Evolutionary conservation across 192 early-diverging fungal species (phyloP).

Genomic region (Lobosporangium transversale): DNA sequence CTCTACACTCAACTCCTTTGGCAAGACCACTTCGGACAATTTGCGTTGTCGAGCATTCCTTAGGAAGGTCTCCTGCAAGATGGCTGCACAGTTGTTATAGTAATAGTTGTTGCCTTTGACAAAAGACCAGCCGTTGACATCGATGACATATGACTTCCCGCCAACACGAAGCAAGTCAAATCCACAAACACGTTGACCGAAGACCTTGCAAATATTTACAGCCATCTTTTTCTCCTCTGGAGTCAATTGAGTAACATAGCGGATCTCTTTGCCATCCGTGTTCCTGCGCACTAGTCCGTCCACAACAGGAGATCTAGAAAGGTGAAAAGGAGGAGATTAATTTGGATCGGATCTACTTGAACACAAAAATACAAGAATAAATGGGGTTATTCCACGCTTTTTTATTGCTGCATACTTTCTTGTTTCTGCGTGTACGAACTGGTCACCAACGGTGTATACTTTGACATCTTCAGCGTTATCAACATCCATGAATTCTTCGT

Average conservation of each 20-base stretch:
- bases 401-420: conserved; percentile 75
- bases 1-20: conserved; percentile 72
- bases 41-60: conserved; percentile 69
- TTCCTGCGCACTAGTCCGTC: conserved; percentile 96
- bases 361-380: too few species aligned
- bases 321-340: too few species aligned
- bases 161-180: conserved; percentile 90
- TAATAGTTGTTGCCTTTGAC: conserved; percentile 96
- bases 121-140: conserved; percentile 99
- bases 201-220: conserved; percentile 74
- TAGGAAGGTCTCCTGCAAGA: conserved; percentile 82
- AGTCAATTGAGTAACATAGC: conserved; percentile 88
- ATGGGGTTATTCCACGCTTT: too few species aligned
- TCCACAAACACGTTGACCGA: conserved; percentile 95
- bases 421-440: conserved; percentile 95
- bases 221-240: conserved; percentile 84
- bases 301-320: conserved; percentile 93
- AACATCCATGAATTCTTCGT: conserved; percentile 94
- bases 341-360: too few species aligned
- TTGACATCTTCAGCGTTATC: conserved; percentile 98
- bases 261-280: conserved; percentile 96
- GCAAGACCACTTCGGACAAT: conserved; percentile 60
- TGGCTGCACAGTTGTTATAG: conserved; percentile 84
- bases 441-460: conserved; percentile 92
- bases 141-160: conserved; percentile 91